phyloP scores from a whole-genome alignment of 2,329 filamentous ascomycete species.

The Fusarium haematococcum region DNA sequence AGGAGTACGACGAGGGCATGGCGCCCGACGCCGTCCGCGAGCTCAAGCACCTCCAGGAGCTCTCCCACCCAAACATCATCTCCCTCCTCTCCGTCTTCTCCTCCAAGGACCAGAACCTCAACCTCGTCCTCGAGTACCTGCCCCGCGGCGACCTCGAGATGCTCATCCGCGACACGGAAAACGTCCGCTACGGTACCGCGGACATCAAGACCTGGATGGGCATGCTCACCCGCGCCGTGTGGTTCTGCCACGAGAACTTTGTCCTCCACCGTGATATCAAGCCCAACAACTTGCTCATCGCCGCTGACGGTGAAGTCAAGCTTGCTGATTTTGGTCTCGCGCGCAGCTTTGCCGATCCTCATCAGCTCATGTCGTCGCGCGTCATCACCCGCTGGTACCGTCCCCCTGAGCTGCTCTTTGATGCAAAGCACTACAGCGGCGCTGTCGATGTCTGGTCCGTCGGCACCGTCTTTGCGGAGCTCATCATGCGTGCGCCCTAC shows the following conservation, averaged over 20 bases:
- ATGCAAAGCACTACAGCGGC: conserved; percentile 88
- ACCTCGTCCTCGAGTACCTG: conserved; percentile 93
- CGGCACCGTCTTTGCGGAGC: conserved; percentile 91
- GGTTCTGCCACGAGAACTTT: conserved; percentile 97
- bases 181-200: conserved; percentile 83
- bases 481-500: conserved; percentile 85
- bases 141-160: conserved; percentile 95
- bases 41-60: conserved; percentile 93
- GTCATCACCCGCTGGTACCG: conserved; percentile 98
- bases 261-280: conserved; percentile 98
- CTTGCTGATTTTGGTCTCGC: conserved; percentile 98
- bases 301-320: conserved; percentile 92
- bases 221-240: conserved; percentile 92
- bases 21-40: conserved; percentile 95
- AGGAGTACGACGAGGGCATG: conserved; percentile 90
- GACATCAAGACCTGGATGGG: conserved; percentile 99
- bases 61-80: conserved; percentile 96
- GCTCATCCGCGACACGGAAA: conserved; percentile 86
- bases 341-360: conserved; percentile 88
- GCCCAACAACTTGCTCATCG: conserved; percentile 96
- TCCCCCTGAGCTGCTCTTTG: conserved; percentile 92
- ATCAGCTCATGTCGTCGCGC: conserved; percentile 88
- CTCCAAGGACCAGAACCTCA: conserved; percentile 95
- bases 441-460: conserved; percentile 96
- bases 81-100: conserved; percentile 92